Conservation (phyloP, 306 rosid species). For the Glycine tomentella region DNA sequence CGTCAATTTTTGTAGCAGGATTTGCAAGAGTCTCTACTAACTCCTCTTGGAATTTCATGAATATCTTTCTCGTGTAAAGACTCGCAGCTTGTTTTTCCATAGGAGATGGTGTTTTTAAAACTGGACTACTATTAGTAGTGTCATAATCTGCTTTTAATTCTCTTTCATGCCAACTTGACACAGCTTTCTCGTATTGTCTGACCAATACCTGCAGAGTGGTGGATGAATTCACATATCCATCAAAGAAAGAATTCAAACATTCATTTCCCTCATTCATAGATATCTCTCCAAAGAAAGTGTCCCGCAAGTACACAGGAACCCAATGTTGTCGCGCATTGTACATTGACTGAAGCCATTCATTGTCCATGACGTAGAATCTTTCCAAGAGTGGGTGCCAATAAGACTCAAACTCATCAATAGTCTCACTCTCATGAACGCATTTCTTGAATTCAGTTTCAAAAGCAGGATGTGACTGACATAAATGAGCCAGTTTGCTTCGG, state of each 20-base stretch:
- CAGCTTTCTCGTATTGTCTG: slow-evolving; percentile 82
- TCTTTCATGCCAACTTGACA: slow-evolving; percentile 77
- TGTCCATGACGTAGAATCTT: slow-evolving; percentile 70
- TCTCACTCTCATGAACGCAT: slow-evolving; percentile 69
- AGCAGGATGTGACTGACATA: slow-evolving; percentile 68
- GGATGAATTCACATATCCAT: slow-evolving; percentile 75
- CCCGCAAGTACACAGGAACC: slow-evolving; percentile 82
- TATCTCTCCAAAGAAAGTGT: slow-evolving; percentile 77
- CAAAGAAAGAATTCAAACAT: slow-evolving; percentile 68
- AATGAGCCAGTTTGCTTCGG: slow-evolving; percentile 64
- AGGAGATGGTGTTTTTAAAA: slow-evolving; percentile 86
- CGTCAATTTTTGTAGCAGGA: slow-evolving; percentile 82
- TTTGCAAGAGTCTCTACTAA: slow-evolving; percentile 91
- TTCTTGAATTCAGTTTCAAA: slow-evolving; percentile 70
- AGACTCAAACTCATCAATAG: slow-evolving; percentile 77
- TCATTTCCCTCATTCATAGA: slow-evolving; percentile 59
- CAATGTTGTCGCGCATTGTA: slow-evolving; percentile 76
- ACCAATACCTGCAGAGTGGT: slow-evolving; percentile 77
- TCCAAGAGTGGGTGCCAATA: slow-evolving; percentile 74
- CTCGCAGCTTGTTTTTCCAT: slow-evolving; percentile 94
- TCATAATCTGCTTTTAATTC: slow-evolving; percentile 87
- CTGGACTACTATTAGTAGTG: slow-evolving; percentile 64
- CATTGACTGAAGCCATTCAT: slow-evolving; percentile 91
- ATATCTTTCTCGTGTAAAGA: slow-evolving; percentile 79
- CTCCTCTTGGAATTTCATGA: slow-evolving; percentile 87